Conservation (phyloP, 331 rosid genomes). For the Acacia concinna region DNA sequence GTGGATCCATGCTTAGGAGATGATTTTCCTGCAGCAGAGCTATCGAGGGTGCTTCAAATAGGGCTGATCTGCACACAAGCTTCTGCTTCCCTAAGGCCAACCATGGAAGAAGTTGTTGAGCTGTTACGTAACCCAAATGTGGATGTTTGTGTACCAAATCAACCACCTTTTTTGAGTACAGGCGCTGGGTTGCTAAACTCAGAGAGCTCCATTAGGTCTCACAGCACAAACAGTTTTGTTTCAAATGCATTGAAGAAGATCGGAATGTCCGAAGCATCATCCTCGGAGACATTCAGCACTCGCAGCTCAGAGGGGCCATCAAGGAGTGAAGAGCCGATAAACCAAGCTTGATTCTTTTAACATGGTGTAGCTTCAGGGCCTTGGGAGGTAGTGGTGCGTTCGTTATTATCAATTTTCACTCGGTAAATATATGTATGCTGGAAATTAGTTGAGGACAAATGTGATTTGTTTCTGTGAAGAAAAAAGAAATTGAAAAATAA, state of each 20-base stretch:
- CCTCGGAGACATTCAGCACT: conserved; percentile 43
- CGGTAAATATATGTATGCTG: background rate
- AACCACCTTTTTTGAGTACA: conserved; percentile 75
- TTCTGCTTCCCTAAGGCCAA: conserved; percentile 65
- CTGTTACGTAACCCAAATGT: conserved; percentile 49
- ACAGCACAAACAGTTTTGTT: conserved; percentile 46
- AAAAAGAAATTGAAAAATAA: background rate
- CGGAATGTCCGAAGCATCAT: conserved; percentile 44
- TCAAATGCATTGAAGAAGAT: conserved; percentile 50
- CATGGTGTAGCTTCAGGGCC: background rate
- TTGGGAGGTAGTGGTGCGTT: conserved; percentile 2
- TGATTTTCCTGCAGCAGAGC: conserved; percentile 54
- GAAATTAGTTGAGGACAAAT: background rate
- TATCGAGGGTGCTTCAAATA: conserved; percentile 55
- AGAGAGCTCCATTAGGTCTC: conserved; percentile 42
- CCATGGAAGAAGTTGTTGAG: conserved; percentile 57
- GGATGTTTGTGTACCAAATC: conserved; percentile 52
- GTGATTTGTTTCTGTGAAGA: background rate
- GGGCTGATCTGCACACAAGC: conserved; percentile 87
- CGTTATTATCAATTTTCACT: background rate
- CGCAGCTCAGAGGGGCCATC: conserved; percentile 43
- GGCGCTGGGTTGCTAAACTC: conserved; percentile 42
- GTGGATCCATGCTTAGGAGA: conserved; percentile 57
- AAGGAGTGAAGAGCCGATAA: conserved; percentile 27
- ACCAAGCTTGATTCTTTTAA: conserved; percentile 22